Evolutionary conservation across 345 rosid species (phyloP).

Genomic region (Atalantia buxifolia): DNA sequence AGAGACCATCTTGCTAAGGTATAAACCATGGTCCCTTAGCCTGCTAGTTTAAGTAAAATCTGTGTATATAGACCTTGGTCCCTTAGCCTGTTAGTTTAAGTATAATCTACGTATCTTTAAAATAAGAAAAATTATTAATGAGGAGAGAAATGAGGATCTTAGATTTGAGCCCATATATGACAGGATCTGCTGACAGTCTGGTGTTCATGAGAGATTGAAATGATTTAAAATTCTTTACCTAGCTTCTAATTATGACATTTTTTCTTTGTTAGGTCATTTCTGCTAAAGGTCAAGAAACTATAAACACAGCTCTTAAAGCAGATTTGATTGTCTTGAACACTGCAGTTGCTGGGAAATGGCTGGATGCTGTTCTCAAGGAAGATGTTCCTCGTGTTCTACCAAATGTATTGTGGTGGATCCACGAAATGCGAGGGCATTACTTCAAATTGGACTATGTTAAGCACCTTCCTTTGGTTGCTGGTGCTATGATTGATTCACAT

Average conservation of each 20-base stretch:
- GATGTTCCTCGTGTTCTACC: conserved; percentile 65
- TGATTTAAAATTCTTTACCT: not conserved
- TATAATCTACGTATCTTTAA: not conserved
- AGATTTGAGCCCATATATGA: not conserved
- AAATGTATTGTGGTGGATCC: conserved; percentile 95
- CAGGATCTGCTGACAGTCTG: not conserved
- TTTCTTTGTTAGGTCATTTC: conserved; percentile 42
- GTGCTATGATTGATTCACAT: conserved; percentile 94
- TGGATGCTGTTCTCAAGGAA: conserved; percentile 76
- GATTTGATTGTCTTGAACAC: conserved; percentile 82
- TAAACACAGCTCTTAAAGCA: conserved; percentile 63
- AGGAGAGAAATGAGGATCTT: not conserved
- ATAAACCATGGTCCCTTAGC: not conserved
- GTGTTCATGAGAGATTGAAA: conserved; percentile 8
- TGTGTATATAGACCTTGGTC: not conserved
- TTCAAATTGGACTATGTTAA: conserved; percentile 80
- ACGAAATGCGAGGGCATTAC: conserved; percentile 96
- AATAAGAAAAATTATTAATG: too few relatives aligned
- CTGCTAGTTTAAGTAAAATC: not conserved
- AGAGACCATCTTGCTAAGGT: not conserved
- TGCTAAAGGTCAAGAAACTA: conserved; percentile 67
- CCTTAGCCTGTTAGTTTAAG: not conserved
- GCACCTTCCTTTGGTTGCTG: conserved; percentile 91
- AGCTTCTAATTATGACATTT: not conserved
- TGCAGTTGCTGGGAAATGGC: conserved; percentile 97